These are phyloP conservation scores for Neurospora terricola DNA, from an alignment of 495 filamentous ascomycete genomes.

Conservation along the genomic window DNA sequence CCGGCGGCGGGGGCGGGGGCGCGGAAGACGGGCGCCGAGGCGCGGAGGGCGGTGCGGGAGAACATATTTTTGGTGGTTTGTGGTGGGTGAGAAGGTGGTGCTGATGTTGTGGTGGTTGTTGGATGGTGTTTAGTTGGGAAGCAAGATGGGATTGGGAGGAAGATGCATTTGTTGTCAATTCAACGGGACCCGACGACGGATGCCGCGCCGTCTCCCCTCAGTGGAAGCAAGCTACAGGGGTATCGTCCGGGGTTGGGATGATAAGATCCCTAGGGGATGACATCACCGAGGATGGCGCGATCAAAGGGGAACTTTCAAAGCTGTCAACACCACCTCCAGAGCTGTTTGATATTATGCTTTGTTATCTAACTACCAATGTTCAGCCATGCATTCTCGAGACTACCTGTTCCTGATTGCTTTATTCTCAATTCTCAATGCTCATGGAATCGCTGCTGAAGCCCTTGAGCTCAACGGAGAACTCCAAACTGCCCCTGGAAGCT, in stretches of 20 bases:
- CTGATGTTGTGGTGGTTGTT: neutral
- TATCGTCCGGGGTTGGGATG: neutral
- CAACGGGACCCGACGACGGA: neutral
- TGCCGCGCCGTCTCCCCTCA: neutral
- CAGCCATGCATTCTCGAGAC: too few species aligned
- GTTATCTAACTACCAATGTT: too few species aligned
- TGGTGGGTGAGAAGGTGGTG: neutral
- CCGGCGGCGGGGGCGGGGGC: conserved; percentile 7
- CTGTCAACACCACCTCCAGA: neutral
- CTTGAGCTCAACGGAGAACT: too few species aligned
- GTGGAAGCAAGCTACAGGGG: neutral
- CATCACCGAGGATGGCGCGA: conserved; percentile 1
- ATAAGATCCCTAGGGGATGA: conserved; percentile 1
- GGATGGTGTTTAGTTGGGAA: neutral
- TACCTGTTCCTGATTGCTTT: too few species aligned
- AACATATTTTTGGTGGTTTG: neutral
- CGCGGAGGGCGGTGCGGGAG: conserved; percentile 6
- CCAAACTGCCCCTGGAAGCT: too few species aligned
- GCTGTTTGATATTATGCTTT: too few species aligned
- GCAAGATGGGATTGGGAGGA: neutral
- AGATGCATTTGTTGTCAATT: neutral
- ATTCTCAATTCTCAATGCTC: too few species aligned
- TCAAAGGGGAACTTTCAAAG: neutral
- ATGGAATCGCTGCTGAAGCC: too few species aligned
- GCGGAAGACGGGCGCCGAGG: neutral